phyloP scores from a whole-genome alignment of 768 basidiomycete species.

The Leccinum subtestaceum region DNA sequence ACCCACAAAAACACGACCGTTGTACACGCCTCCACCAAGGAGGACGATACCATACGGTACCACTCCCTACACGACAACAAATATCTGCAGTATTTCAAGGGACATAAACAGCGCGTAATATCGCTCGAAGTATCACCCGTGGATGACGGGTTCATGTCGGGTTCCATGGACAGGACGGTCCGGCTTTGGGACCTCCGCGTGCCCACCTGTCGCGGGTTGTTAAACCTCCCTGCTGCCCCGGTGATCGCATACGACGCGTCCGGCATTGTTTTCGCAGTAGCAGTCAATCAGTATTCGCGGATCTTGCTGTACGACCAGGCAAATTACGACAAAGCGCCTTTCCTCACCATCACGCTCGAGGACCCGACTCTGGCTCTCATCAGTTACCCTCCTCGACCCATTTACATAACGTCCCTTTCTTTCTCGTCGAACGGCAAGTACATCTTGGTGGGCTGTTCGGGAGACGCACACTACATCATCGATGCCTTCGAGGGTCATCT shows the following conservation, averaged over 20 bases:
- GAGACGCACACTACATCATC: slow-evolving; percentile 88
- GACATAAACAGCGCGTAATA: slow-evolving; percentile 85
- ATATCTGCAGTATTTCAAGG: slow-evolving; percentile 93
- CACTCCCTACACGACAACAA: slow-evolving; percentile 96
- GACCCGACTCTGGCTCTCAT: slow-evolving; percentile 75
- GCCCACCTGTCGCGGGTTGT: slow-evolving; percentile 71
- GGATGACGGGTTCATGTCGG: slow-evolving; percentile 95
- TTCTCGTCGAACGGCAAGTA: slow-evolving; percentile 92
- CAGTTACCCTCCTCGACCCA: slow-evolving; percentile 82
- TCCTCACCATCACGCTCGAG: slow-evolving; percentile 76
- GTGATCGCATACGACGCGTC: slow-evolving; percentile 82
- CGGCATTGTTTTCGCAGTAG: slow-evolving; percentile 85
- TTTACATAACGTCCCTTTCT: slow-evolving; percentile 85
- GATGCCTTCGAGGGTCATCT: slow-evolving; percentile 87
- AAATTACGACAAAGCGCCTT: slow-evolving; percentile 90
- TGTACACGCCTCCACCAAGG: slow-evolving; percentile 90
- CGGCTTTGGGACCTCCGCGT: slow-evolving; percentile 93
- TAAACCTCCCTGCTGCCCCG: slow-evolving; percentile 71
- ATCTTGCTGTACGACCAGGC: slow-evolving; percentile 84
- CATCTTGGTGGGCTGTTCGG: slow-evolving; percentile 89
- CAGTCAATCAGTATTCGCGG: slow-evolving; percentile 75
- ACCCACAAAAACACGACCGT: slow-evolving; percentile 88
- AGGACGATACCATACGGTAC: slow-evolving; percentile 92
- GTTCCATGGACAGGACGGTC: slow-evolving; percentile 90
- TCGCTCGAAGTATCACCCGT: slow-evolving; percentile 90